phyloP scores from a whole-genome alignment of 495 filamentous ascomycete species.

The Penicillium pulvis region DNA sequence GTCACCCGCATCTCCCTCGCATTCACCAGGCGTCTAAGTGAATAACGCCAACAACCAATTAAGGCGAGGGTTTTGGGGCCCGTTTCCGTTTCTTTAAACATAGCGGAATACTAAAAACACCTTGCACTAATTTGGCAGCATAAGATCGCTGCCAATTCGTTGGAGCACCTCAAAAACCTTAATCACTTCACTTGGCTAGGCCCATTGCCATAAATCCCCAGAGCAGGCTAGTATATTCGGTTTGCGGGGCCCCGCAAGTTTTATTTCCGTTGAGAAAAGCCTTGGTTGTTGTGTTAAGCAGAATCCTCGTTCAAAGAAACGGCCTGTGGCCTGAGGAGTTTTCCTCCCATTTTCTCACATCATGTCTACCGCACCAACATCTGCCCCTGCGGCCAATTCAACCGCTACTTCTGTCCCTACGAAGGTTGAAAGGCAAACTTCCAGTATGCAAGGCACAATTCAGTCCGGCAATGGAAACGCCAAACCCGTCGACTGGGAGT shows the following conservation, averaged over 20 bases:
- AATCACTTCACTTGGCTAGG: background rate
- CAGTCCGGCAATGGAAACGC: conserved; percentile 3
- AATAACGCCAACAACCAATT: background rate
- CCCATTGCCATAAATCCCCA: background rate
- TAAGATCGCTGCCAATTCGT: background rate
- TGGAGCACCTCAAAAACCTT: background rate
- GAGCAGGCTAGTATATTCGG: background rate
- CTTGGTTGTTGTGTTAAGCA: background rate
- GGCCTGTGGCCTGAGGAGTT: background rate
- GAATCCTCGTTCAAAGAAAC: background rate
- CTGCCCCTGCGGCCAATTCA: background rate
- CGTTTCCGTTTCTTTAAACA: background rate
- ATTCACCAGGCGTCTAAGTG: background rate
- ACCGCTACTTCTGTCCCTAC: background rate
- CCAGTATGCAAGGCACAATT: background rate
- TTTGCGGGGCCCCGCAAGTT: background rate
- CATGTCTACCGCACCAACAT: conserved; percentile 7
- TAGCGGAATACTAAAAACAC: background rate
- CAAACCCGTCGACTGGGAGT: conserved; percentile 28
- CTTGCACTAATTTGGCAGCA: background rate
- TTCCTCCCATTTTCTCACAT: background rate
- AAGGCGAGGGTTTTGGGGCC: background rate
- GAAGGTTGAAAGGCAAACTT: conserved; percentile 1
- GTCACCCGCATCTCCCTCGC: conserved; percentile 15
- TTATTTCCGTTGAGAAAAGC: background rate